Percentiles rank a stretch among this genome's conserved stretches.
Conservation (phyloP, 2,329 filamentous ascomycete genomes). For the Ophiobolus disseminans region DNA sequence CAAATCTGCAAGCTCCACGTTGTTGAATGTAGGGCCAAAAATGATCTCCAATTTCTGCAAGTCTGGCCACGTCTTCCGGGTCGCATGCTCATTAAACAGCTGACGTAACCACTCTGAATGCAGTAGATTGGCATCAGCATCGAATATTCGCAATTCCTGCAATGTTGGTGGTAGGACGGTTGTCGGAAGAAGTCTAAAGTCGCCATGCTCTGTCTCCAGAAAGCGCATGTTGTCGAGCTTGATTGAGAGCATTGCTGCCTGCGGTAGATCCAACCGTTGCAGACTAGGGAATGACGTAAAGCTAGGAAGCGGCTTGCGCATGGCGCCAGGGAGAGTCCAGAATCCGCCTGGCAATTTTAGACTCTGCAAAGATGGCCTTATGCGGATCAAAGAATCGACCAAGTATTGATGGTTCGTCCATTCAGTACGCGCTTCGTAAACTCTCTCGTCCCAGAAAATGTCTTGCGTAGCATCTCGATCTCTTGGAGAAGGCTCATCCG, state of each 20-base stretch:
- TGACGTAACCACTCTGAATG: constrained; percentile 11
- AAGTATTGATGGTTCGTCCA: constrained; percentile 23
- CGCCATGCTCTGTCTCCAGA: constrained; percentile 6
- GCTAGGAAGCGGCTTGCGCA: constrained; percentile 20
- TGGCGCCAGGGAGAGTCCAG: constrained; percentile 20
- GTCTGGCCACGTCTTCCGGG: constrained; percentile 1
- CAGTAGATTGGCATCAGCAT: constrained; percentile 13
- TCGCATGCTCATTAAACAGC: constrained; percentile 10
- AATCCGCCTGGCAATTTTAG: constrained; percentile 22
- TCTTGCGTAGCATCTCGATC: not conserved
- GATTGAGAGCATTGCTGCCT: constrained; percentile 22
- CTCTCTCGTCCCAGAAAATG: constrained; percentile 7
- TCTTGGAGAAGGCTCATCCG: not conserved
- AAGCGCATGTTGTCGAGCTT: constrained; percentile 21
- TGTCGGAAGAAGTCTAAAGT: constrained; percentile 17
- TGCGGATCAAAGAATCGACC: constrained; percentile 11
- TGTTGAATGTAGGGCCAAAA: constrained; percentile 1
- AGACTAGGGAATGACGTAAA: constrained; percentile 15
- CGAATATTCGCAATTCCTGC: constrained; percentile 16
- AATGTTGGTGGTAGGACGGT: constrained; percentile 9
- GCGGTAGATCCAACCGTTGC: constrained; percentile 10
- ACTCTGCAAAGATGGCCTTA: constrained; percentile 8
- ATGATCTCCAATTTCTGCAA: constrained; percentile 14
- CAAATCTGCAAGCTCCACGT: not conserved
- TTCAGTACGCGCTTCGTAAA: constrained; percentile 23